Evolutionary conservation across 139 green algal genomes (phyloP), one percentile per base, ranked within the genome.

Genomic region (Coccomyxa sp.): DNA sequence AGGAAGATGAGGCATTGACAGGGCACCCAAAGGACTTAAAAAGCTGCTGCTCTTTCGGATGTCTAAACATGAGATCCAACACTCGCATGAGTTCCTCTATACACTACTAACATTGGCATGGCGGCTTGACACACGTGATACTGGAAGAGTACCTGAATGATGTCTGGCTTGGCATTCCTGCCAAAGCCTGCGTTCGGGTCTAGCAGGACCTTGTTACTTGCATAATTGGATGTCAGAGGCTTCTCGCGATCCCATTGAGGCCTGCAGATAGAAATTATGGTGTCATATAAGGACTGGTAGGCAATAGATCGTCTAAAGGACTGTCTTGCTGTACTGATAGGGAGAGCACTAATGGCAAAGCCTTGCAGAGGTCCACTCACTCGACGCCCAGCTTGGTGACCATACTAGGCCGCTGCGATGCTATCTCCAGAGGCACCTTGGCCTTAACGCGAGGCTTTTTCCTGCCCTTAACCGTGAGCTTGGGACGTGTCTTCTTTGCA

Each of bases 131-230:
- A 16, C 71, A 18, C 71, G 23, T 11, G 71, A 4, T 74, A 4
- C 23, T 30, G 27, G 45, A 10, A 32, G 71, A 77, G 1, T 1
- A 30, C 23, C 71, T 51, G 71, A 31, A 15, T 32, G 21, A 18
- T 38, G 60, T 84, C 79, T 58, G 59, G 75, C 75, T 38, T 58
- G 18, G 12, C 30, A 38, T 90, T 90, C 30, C 85, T 60, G 21
- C 87, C 87, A 75, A 78, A 84, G 15, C 68, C 85, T 18, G 58
- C 77, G 59, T 89, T 90, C 17, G 80, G 71, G 75, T 90, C 82
- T 11, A 58, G n/a, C 59, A 87, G 58, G 58, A 90, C 63, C 0
- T 79, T 80, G 74, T 82, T 27, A 10, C 75, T 51, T 32, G 85
- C 45, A 59, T 89, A 89, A 79, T 90, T 90, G 25, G 18, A 31